Conservation (phyloP, 495 filamentous ascomycete species). For the Viridothelium virens region DNA sequence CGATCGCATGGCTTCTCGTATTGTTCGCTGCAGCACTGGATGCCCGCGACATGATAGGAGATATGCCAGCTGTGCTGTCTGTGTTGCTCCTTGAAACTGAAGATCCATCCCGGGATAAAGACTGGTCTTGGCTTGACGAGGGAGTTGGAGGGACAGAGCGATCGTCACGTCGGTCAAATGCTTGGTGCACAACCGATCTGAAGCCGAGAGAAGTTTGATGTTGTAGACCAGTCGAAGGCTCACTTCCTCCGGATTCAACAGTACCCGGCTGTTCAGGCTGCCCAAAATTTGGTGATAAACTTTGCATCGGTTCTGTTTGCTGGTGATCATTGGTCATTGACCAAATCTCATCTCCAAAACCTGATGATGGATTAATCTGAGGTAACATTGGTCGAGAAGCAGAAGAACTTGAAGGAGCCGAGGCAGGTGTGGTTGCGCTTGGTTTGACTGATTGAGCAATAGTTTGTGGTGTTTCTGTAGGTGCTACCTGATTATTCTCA, state of each 20-base stretch:
- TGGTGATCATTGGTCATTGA: conserved; percentile 12
- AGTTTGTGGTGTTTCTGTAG: background rate
- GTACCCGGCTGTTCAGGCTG: background rate
- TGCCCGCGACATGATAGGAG: conserved; percentile 57
- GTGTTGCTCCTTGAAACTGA: conserved; percentile 55
- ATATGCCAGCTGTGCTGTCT: conserved; percentile 56
- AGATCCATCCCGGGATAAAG: conserved; percentile 15
- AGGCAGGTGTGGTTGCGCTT: background rate
- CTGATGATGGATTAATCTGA: conserved; percentile 20
- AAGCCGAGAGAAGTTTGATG: conserved; percentile 56
- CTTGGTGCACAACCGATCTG: conserved; percentile 60
- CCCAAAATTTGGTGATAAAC: background rate
- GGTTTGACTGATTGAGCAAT: background rate
- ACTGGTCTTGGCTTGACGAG: conserved; percentile 29
- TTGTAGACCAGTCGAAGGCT: conserved; percentile 33
- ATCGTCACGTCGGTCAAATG: conserved; percentile 51
- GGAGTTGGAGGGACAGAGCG: conserved; percentile 49
- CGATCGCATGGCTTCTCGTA: conserved; percentile 14
- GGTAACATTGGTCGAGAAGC: conserved; percentile 14
- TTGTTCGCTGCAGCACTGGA: conserved; percentile 35
- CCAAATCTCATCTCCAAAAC: conserved; percentile 29
- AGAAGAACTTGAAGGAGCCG: background rate
- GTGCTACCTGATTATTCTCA: background rate
- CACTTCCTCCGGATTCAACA: background rate
- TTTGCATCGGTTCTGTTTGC: background rate